These are phyloP conservation scores for Casaregolazyma suthepensis DNA, from an alignment of 1,139 yeast species.

Conservation along the genomic window DNA sequence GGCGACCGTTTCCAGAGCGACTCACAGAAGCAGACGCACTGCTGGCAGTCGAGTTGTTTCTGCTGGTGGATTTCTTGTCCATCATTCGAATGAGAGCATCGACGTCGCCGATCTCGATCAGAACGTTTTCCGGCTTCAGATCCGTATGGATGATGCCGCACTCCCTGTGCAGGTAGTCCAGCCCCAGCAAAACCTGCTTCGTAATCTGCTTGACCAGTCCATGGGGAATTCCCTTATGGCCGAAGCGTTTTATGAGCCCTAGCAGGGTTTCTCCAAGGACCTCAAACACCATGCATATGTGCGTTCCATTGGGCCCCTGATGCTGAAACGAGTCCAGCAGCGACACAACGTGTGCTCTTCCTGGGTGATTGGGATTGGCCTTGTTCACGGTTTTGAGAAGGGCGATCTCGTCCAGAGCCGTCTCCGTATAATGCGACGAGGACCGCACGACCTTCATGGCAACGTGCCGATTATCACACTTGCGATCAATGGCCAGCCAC, in stretches of 20 bases:
- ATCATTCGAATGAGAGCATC: constrained; percentile 50
- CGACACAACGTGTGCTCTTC: constrained; percentile 63
- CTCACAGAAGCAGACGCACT: not conserved
- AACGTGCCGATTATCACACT: constrained; percentile 47
- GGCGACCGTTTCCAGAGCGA: constrained; percentile 32
- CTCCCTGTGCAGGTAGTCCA: constrained; percentile 74
- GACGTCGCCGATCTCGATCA: constrained; percentile 73
- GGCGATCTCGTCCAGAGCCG: constrained; percentile 79
- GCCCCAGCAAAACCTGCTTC: constrained; percentile 65
- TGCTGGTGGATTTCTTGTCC: constrained; percentile 13
- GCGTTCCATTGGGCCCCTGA: constrained; percentile 73
- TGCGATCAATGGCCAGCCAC: constrained; percentile 66
- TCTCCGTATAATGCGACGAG: constrained; percentile 62
- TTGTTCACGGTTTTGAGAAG: constrained; percentile 45
- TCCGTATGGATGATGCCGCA: constrained; percentile 94
- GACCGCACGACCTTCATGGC: constrained; percentile 83
- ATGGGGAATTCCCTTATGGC: constrained; percentile 67
- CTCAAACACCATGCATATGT: constrained; percentile 86
- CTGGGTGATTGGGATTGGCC: constrained; percentile 59
- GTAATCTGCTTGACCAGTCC: constrained; percentile 74
- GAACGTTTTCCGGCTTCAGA: constrained; percentile 83
- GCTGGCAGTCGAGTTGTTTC: not conserved
- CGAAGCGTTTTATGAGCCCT: constrained; percentile 59
- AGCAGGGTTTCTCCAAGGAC: constrained; percentile 77
- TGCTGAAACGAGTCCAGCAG: constrained; percentile 72